Base-by-base conservation (phyloP, 2,329 filamentous ascomycete species). In the Cercospora brassicicola region DNA sequence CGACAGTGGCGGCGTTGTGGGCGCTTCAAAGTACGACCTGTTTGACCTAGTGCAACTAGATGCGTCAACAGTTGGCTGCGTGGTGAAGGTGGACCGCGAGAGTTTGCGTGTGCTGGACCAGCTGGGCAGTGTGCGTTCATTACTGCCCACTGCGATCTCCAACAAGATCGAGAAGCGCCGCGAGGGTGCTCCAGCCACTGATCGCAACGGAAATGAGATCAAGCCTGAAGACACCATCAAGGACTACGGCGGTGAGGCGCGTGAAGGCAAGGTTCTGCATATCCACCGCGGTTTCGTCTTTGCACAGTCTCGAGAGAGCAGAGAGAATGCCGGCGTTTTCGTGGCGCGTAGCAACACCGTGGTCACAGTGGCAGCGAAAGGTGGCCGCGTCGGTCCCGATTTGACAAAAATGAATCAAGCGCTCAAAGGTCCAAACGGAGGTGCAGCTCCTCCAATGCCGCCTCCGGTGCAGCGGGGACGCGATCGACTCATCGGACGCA, bases 31-130 rank as follows among this genome's bases (percentile, higher is more conserved):
- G 80, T 98, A 91, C 79, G 91, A 94, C 73, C 88, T 99, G 36
- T 93, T 96, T 74, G 95, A 99, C 78, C 86, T 99, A 28, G 93
- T 99, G 13, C 94, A 98, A 80, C 87, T 99, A 69, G 94, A 98
- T 79, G 89, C 92, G 48, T 90, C 93, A 2, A 98, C 94, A 0
- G 94, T 98, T 26, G 95, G 91, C 67, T 96, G 93, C 78, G 89
- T 99, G 68, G 90, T 97, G 81, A 96, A 97, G 81, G 93, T 98
- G 57, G 95, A 99, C 76, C 91, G 94, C 63, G 95, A 99, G 80
- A 94, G 93, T 0, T 83, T 99, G 64, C 90, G 91, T 28, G 91
- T 97, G 0, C 83, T 99, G 10, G 94, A 99, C 76, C 95, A 99
- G 78, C 91, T 95, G 71, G 92, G 93, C 69, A 91, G 93, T 69